These are phyloP conservation scores for Allium cepa DNA, from an alignment of 106 monocot genomes.

Conservation along the genomic window DNA sequence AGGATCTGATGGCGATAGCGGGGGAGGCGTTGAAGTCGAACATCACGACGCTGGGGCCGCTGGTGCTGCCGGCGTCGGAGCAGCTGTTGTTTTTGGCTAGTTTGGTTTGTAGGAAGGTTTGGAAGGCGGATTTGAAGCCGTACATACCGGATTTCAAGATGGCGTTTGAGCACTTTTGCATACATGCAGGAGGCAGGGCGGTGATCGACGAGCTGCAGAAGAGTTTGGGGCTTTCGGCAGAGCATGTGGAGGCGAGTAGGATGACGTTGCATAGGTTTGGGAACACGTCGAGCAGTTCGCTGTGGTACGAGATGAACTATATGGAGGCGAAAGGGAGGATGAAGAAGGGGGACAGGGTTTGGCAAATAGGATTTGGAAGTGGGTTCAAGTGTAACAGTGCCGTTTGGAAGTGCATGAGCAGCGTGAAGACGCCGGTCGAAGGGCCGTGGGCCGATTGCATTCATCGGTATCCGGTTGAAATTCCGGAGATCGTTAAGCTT, in stretches of 20 bases:
- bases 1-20: slow-evolving; percentile 13
- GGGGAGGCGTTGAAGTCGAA: slow-evolving; percentile 17
- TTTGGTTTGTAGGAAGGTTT: background rate
- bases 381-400: slow-evolving; percentile 5
- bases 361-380: background rate
- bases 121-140: background rate
- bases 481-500: slow-evolving; percentile 15
- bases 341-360: background rate
- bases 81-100: slow-evolving; percentile 14
- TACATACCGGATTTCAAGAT: slow-evolving; percentile 8
- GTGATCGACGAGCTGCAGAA: slow-evolving; percentile 6
- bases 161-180: slow-evolving; percentile 5
- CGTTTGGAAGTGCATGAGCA: background rate
- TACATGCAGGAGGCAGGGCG: background rate
- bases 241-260: background rate
- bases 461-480: slow-evolving; percentile 12
- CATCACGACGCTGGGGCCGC: slow-evolving; percentile 23
- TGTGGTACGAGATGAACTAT: slow-evolving; percentile 4
- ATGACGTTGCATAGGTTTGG: slow-evolving; percentile 4
- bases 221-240: background rate
- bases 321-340: slow-evolving; percentile 4
- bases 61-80: slow-evolving; percentile 12
- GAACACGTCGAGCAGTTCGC: slow-evolving; percentile 1
- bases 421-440: background rate
- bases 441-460: slow-evolving; percentile 17